Evolutionary conservation across 169 alveolate genomes (phyloP).

Genomic region (Perkinsus marinus): DNA sequence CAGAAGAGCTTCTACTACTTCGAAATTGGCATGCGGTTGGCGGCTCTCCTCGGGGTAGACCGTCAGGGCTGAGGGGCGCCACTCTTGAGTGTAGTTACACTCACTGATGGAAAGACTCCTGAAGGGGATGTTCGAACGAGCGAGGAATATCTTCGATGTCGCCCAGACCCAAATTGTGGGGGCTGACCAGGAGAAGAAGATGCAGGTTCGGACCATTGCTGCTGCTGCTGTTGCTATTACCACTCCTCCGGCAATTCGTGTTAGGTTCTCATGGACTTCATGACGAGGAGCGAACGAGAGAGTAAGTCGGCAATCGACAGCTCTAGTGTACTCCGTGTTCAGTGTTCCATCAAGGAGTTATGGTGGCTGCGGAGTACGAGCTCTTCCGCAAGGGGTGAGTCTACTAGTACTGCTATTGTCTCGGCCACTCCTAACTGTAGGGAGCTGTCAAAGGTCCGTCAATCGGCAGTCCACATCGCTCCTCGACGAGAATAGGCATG

Average conservation of each 20-base stretch:
- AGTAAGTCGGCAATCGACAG: not conserved
- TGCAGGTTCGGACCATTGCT: not conserved
- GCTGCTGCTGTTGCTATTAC: not conserved
- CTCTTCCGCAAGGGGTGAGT: not conserved
- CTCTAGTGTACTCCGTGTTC: not conserved
- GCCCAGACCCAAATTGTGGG: not conserved
- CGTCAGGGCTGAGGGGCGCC: too few relatives aligned
- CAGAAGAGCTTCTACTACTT: not conserved
- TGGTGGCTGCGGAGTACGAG: not conserved
- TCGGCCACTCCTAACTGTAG: not conserved
- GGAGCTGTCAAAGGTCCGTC: not conserved
- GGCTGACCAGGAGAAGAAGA: not conserved
- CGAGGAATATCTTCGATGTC: not conserved
- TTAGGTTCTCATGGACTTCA: not conserved
- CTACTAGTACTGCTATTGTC: not conserved
- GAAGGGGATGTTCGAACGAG: not conserved
- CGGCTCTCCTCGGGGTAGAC: not conserved
- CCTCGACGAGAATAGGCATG: not conserved
- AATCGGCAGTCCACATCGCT: not conserved
- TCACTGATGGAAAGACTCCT: not conserved
- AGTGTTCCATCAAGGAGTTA: not conserved
- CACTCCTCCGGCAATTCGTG: too few relatives aligned
- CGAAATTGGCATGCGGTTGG: not conserved
- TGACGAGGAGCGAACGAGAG: not conserved
- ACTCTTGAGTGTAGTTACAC: too few relatives aligned